A percentile compares a stretch with the other conserved stretches of the same genome.
phyloP scores from a whole-genome alignment of 805 yeast genomes.

The Barnettozyma wickerhamii region DNA sequence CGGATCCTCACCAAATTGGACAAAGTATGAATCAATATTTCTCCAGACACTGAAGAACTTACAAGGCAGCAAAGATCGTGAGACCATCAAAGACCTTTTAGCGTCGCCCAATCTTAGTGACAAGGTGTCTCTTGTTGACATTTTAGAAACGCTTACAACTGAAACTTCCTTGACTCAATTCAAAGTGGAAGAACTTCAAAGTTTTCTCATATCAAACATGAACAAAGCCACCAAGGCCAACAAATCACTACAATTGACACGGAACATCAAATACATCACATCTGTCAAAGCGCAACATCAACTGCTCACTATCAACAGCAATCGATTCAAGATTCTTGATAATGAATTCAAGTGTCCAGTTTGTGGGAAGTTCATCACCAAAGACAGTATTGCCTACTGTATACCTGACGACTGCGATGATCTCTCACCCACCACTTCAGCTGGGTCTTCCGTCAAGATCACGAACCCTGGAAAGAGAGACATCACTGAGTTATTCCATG shows the following conservation, averaged over 20 bases:
- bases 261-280: neutral
- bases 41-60: slow-evolving; percentile 1
- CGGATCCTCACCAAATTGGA: neutral
- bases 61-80: slow-evolving; percentile 32
- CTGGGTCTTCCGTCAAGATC: neutral
- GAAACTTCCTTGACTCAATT: no score
- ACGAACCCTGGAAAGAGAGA: neutral
- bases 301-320: neutral
- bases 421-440: slow-evolving; percentile 36
- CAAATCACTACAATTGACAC: slow-evolving; percentile 2
- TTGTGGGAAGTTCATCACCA: slow-evolving; percentile 55
- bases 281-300: neutral
- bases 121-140: slow-evolving; percentile 2
- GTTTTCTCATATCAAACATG: slow-evolving; percentile 7
- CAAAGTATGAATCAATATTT: neutral
- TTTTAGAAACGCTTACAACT: no score
- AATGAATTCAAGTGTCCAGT: slow-evolving; percentile 40
- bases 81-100: no score
- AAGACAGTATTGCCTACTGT: slow-evolving; percentile 47
- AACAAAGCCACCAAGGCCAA: slow-evolving; percentile 2
- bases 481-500: neutral
- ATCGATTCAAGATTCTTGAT: neutral
- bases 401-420: slow-evolving; percentile 31
- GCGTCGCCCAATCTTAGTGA: neutral
- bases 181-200: slow-evolving; percentile 18